phyloP scores from a whole-genome alignment of 208 protist genomes.

The Acanthamoeba triangularis region DNA sequence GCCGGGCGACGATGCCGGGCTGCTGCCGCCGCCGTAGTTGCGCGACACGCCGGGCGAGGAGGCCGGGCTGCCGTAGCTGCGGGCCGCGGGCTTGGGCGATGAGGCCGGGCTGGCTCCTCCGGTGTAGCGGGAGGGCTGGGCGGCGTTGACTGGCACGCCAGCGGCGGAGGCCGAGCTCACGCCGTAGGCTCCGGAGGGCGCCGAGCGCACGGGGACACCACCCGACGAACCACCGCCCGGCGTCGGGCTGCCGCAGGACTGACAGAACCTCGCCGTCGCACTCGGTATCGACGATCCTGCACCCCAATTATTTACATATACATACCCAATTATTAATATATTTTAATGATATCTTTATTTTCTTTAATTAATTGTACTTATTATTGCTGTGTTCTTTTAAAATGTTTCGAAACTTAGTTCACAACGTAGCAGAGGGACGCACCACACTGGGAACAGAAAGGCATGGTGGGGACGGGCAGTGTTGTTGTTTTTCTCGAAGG shows the following conservation, averaged over 20 bases:
- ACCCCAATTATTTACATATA: neutral
- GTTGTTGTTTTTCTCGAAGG: neutral
- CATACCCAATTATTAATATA: neutral
- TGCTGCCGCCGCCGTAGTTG: neutral
- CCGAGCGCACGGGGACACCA: neutral
- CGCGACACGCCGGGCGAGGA: conserved; percentile 4
- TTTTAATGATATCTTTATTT: too few relatives aligned
- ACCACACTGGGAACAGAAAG: conserved; percentile 12
- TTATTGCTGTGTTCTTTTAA: too few relatives aligned
- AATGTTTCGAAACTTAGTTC: too few relatives aligned
- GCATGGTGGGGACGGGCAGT: neutral
- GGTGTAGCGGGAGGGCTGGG: neutral
- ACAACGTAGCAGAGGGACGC: neutral
- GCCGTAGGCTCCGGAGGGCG: neutral
- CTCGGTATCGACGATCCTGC: neutral
- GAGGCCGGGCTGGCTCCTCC: neutral
- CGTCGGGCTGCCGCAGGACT: neutral
- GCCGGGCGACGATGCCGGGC: neutral
- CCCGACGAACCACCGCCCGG: neutral
- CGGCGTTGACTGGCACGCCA: neutral
- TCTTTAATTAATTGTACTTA: too few relatives aligned
- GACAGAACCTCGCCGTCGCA: neutral
- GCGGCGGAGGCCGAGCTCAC: neutral
- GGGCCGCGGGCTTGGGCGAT: neutral
- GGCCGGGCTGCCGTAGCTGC: neutral